Conservation (phyloP, 148 eudicot genomes). For the Diospyros kaki region DNA sequence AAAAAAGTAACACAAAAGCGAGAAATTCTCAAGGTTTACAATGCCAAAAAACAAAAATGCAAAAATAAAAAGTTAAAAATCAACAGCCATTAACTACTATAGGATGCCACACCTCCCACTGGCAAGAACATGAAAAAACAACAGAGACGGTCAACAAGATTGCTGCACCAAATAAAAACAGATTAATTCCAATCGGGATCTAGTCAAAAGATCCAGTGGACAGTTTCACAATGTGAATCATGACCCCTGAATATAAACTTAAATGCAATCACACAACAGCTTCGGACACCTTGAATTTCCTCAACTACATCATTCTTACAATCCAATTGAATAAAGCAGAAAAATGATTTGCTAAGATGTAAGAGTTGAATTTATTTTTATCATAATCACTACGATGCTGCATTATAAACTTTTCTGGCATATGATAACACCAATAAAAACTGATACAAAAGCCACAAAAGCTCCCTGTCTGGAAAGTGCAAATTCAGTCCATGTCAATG, state of each 20-base stretch:
- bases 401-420: conserved; percentile 24
- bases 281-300: background rate
- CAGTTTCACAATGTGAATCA: background rate
- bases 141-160: background rate
- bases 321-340: background rate
- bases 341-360: background rate
- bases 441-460: conserved; percentile 46
- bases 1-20: too few relatives aligned
- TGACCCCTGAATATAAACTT: background rate
- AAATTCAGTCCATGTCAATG: conserved; percentile 85
- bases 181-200: background rate
- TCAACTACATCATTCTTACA: background rate
- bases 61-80: too few relatives aligned
- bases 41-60: too few relatives aligned
- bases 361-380: background rate
- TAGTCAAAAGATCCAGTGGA: background rate
- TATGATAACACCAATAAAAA: conserved; percentile 43
- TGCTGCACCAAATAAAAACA: background rate
- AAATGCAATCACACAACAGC: background rate
- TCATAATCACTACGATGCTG: background rate
- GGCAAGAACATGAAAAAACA: too few relatives aligned
- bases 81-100: too few relatives aligned
- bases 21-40: too few relatives aligned
- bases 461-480: conserved; percentile 77
- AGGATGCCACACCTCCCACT: too few relatives aligned